A percentile compares a stretch with the other conserved stretches of the same genome.
phyloP scores from a whole-genome alignment of 2,329 filamentous ascomycete species.

The Aspergillus sp. region DNA sequence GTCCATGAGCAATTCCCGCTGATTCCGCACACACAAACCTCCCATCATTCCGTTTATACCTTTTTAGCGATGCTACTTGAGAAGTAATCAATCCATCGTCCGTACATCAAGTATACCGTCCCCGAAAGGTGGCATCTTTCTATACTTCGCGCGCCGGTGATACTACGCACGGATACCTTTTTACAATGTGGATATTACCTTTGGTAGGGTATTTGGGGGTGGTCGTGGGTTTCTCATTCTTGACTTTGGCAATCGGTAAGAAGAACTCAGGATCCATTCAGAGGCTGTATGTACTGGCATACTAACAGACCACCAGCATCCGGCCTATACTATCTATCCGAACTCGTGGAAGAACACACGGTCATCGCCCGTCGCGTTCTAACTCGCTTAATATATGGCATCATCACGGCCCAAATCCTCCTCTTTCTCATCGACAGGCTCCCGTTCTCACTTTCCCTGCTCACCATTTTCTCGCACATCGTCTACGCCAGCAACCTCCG shows the following conservation, averaged over 20 bases:
- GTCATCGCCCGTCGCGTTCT: constrained; percentile 85
- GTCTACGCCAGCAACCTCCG: constrained; percentile 84
- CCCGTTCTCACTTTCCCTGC: constrained; percentile 61
- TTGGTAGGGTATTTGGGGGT: constrained; percentile 84
- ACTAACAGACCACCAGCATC: constrained; percentile 54
- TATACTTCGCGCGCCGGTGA: neutral
- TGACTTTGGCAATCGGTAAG: constrained; percentile 85
- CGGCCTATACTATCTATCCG: constrained; percentile 96
- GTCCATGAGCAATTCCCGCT: too few relatives aligned
- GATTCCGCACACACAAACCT: too few relatives aligned
- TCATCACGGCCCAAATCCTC: constrained; percentile 65
- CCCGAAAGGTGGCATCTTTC: neutral
- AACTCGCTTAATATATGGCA: constrained; percentile 71
- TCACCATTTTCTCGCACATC: constrained; percentile 72
- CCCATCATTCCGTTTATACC: too few relatives aligned
- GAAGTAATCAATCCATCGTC: too few relatives aligned
- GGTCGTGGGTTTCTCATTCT: constrained; percentile 80
- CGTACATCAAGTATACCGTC: too few relatives aligned
- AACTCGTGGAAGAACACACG: constrained; percentile 95
- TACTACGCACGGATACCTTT: neutral
- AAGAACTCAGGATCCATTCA: constrained; percentile 1
- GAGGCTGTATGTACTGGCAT: constrained; percentile 1
- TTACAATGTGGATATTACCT: constrained; percentile 87
- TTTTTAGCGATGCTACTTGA: neutral
- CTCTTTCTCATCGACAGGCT: constrained; percentile 79